Evolutionary conservation across 768 basidiomycete genomes (phyloP).

Genomic region (Hortiboletus campestris): DNA sequence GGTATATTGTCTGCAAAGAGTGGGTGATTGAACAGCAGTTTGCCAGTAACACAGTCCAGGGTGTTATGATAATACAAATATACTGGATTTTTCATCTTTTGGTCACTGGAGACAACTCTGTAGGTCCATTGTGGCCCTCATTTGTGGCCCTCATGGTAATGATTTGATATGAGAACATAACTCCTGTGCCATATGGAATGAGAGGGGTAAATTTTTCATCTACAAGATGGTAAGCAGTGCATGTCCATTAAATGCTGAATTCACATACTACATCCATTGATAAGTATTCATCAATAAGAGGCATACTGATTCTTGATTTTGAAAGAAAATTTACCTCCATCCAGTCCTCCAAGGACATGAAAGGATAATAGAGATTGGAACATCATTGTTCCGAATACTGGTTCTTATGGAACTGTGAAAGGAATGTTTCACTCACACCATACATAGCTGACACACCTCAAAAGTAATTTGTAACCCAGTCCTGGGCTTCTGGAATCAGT

Average conservation of each 20-base stretch:
- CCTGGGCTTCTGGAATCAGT: not conserved
- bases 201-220: no score
- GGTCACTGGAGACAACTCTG: no score
- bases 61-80: no score
- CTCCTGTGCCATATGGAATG: no score
- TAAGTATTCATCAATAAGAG: constrained; percentile 16
- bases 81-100: no score
- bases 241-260: not conserved
- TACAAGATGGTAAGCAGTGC: not conserved
- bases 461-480: not conserved
- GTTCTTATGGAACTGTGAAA: not conserved
- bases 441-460: not conserved
- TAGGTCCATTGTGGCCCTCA: no score
- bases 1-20: no score
- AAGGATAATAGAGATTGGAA: constrained; percentile 33
- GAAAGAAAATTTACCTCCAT: constrained; percentile 30
- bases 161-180: no score
- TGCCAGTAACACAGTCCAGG: no score
- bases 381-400: not conserved
- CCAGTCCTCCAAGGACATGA: constrained; percentile 31
- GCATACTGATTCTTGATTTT: constrained; percentile 30
- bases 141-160: no score
- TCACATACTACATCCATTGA: constrained; percentile 18
- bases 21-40: no score
- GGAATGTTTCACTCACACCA: not conserved